Base-by-base conservation (phyloP, 176 grass and related monocot genomes). In the Poa annua region DNA sequence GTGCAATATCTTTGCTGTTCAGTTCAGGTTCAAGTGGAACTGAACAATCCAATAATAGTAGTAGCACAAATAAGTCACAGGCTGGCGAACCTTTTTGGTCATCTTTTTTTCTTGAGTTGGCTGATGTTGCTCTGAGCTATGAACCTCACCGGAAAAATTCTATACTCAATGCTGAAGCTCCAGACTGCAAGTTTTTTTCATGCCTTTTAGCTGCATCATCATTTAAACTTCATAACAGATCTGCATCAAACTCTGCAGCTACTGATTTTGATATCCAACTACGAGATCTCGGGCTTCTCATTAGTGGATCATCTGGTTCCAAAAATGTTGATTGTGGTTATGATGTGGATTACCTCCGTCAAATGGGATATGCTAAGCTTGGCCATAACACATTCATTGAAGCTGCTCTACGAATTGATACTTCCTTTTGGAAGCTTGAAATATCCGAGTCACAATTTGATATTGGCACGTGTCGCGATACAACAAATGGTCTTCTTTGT, bases 161-260 rank as follows among this genome's bases (percentile, higher is more conserved):
- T 62, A 11, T 41, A 77, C 65, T 81, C 24, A 44, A 63, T 68
- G 74, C 64, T 80, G 91, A 90, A 85, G 63, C 79, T 79, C 65
- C 47, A 13, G 90, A 85, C 1, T 45, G 19, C 67, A 91, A 83
- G 69, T 76, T 51, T 21, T 83, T 91, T 71, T 85, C 89, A 76
- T 96, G 91, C 75, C 83, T 99, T 96, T 86, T 99, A 88, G 91
- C 96, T 87, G 93, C 96, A 80, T 90, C 96, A 73, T 96, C 91
- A 57, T 88, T 99, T 66, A 96, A 90, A 83, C 87, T 99, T 56
- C 90, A 86, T 82, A 95, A 83, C 82, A 88, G 83, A 88, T 83
- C 93, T 71, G 15, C 54, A 75, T 79, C 79, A 49, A 80, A 88
- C 55, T 89, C 79, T 49, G 32, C 77, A n/a, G 78, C 76, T 75